Conservation (phyloP, 345 rosid species). For the Aegle marmelos region DNA sequence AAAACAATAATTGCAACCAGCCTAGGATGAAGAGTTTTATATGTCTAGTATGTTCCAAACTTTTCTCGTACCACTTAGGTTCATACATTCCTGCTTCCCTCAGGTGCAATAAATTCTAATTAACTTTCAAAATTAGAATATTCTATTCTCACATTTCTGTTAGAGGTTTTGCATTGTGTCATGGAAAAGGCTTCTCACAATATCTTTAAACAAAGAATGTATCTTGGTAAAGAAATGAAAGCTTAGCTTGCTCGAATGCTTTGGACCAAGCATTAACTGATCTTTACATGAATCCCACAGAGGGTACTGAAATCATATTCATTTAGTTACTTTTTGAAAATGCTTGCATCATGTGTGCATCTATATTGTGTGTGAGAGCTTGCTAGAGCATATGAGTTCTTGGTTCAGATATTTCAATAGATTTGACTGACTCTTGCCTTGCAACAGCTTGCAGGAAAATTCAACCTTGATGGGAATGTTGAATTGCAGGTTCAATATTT, state of each 20-base stretch:
- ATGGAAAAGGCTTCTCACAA: background rate
- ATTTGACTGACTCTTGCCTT: constrained; percentile 33
- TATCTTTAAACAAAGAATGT: background rate
- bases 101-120: background rate
- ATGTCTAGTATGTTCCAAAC: background rate
- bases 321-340: background rate
- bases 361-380: background rate
- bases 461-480: constrained; percentile 69
- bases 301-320: background rate
- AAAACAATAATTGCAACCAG: background rate
- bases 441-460: constrained; percentile 63
- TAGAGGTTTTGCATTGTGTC: background rate
- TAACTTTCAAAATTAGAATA: background rate
- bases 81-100: background rate
- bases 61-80: background rate
- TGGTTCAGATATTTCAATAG: constrained; percentile 6
- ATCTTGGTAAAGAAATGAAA: background rate
- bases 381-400: background rate
- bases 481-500: constrained; percentile 67
- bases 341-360: background rate
- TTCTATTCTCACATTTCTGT: background rate
- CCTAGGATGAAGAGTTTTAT: background rate
- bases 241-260: background rate
- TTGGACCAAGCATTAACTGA: background rate
- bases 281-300: background rate